A percentile compares a stretch with the other conserved stretches of the same genome.
Evolutionary conservation across 495 filamentous ascomycete genomes (phyloP).

Genomic region (Hypoxylon subgilvum): DNA sequence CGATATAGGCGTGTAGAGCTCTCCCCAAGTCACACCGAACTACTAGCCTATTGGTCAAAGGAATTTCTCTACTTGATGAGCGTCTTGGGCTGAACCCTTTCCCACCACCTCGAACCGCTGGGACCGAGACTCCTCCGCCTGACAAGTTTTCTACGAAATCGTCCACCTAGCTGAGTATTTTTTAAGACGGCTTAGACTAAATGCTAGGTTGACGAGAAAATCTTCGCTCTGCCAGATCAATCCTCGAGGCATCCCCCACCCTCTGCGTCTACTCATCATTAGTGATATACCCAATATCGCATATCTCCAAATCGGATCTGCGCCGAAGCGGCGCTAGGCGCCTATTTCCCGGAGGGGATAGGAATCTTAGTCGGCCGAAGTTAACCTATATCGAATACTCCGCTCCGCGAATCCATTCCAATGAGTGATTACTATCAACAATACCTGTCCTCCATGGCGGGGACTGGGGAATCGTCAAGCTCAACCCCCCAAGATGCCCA

Average conservation of each 20-base stretch:
- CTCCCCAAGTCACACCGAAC: constrained; percentile 18
- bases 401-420: constrained; percentile 24
- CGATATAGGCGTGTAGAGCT: constrained; percentile 22
- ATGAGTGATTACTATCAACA: constrained; percentile 60
- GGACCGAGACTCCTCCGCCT: constrained; percentile 16
- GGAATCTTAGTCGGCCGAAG: constrained; percentile 10
- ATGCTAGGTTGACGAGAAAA: constrained; percentile 2
- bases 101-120: constrained; percentile 21
- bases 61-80: constrained; percentile 25
- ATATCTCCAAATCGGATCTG: constrained; percentile 6
- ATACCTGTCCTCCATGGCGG: constrained; percentile 54
- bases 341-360: constrained; percentile 17
- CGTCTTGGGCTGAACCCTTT: constrained; percentile 29
- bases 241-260: constrained; percentile 4
- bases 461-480: constrained; percentile 47
- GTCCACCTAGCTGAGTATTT: constrained; percentile 1
- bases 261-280: neutral
- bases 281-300: constrained; percentile 4
- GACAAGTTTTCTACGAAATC: constrained; percentile 13
- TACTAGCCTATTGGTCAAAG: constrained; percentile 25
- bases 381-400: constrained; percentile 17
- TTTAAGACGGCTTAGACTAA: constrained; percentile 3
- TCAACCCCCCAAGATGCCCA: constrained; percentile 44
- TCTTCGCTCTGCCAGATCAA: neutral
- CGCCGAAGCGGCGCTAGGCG: constrained; percentile 11